Percentiles rank a stretch among this genome's conserved stretches.
Evolutionary conservation across 2,329 filamentous ascomycete species (phyloP).

Genomic region (Biscogniauxia mediterranea): DNA sequence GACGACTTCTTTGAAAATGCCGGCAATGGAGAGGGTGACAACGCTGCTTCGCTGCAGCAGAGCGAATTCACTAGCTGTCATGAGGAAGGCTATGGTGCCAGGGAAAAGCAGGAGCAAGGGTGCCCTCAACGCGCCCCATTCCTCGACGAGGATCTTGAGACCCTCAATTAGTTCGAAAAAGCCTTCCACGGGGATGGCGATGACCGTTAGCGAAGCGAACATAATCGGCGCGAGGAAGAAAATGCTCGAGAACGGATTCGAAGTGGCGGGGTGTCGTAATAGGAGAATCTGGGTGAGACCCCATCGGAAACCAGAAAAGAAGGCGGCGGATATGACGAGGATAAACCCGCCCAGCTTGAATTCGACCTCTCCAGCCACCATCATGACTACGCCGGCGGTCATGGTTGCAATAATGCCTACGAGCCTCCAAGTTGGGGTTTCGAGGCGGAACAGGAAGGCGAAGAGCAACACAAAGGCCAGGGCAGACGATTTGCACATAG

Average conservation of each 20-base stretch:
- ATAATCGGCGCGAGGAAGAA: constrained; percentile 98
- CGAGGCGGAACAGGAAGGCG: constrained; percentile 89
- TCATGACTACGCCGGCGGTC: constrained; percentile 93
- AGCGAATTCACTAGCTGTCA: constrained; percentile 96
- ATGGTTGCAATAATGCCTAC: constrained; percentile 86
- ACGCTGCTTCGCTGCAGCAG: constrained; percentile 92
- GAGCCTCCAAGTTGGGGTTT: constrained; percentile 81
- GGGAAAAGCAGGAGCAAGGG: constrained; percentile 82
- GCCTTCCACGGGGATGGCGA: constrained; percentile 86
- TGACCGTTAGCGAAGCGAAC: constrained; percentile 77
- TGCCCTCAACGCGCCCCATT: constrained; percentile 66
- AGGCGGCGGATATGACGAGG: constrained; percentile 88
- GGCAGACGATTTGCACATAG: constrained; percentile 98
- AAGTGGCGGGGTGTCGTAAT: constrained; percentile 88
- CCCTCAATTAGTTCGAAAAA: constrained; percentile 66
- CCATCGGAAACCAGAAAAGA: constrained; percentile 97
- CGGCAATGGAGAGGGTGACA: constrained; percentile 92
- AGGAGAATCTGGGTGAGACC: constrained; percentile 96
- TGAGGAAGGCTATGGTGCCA: constrained; percentile 86
- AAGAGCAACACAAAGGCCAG: constrained; percentile 94
- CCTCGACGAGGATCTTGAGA: constrained; percentile 58
- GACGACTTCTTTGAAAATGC: constrained; percentile 98
- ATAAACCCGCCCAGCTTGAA: constrained; percentile 86
- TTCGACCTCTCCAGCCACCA: constrained; percentile 93
- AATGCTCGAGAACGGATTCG: constrained; percentile 94